A percentile compares a stretch with the other conserved stretches of the same genome.
Conservation (phyloP, 345 rosid genomes). For the Boechera divaricarpa region DNA sequence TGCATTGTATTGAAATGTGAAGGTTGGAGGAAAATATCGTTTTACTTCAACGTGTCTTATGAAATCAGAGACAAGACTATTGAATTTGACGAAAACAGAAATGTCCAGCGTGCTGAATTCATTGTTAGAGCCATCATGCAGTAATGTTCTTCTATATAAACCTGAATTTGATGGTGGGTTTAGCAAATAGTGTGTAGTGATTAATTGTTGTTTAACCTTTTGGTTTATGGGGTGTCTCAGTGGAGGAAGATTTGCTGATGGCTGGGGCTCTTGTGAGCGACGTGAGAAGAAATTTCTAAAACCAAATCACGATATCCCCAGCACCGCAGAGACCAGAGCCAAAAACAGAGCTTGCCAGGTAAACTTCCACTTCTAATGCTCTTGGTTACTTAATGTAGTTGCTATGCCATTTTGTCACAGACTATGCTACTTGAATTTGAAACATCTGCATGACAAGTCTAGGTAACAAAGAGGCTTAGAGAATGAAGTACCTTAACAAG, state of each 20-base stretch:
- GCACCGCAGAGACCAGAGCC: conserved; percentile 96
- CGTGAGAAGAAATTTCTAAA: conserved; percentile 82
- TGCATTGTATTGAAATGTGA: conserved; percentile 22
- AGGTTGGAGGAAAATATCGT: conserved; percentile 99
- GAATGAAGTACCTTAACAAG: conserved; percentile 21
- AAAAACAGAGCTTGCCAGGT: conserved; percentile 96
- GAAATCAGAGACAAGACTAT: conserved; percentile 91
- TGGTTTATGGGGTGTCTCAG: conserved; percentile 42
- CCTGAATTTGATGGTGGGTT: not conserved
- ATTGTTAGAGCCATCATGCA: conserved; percentile 88
- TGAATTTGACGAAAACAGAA: conserved; percentile 84
- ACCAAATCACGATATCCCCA: conserved; percentile 92
- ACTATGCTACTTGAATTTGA: conserved; percentile 16
- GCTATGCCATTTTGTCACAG: not conserved
- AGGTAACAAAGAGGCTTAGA: conserved; percentile 11
- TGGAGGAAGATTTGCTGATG: conserved; percentile 87
- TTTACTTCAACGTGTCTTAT: conserved; percentile 86
- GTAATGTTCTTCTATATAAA: conserved; percentile 52
- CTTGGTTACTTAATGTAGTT: no score
- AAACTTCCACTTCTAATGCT: not conserved
- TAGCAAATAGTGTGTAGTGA: not conserved
- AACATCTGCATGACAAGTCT: conserved; percentile 22
- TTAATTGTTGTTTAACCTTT: conserved; percentile 4
- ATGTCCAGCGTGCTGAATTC: conserved; percentile 95
- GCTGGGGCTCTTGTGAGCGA: conserved; percentile 97